A percentile compares a stretch with the other conserved stretches of the same genome.
phyloP scores from a whole-genome alignment of 75 land plant genomes.

The Cupressus sempervirens region DNA sequence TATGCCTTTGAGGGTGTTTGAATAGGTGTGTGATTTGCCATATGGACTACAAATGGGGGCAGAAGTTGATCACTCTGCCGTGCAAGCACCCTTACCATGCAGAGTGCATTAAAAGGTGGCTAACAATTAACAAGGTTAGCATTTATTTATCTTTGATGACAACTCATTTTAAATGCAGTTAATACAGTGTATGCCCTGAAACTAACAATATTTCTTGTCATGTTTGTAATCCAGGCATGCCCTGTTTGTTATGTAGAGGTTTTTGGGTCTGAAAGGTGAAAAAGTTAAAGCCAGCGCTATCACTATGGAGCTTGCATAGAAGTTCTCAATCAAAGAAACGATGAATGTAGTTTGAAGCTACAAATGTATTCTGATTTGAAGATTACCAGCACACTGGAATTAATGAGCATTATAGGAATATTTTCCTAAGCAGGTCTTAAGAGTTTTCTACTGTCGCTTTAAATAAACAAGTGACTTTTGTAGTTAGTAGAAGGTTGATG shows the following conservation, averaged over 20 bases:
- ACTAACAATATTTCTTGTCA: neutral
- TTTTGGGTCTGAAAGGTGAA: slow-evolving; percentile 9
- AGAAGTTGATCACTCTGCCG: slow-evolving; percentile 60
- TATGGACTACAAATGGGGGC: slow-evolving; percentile 78
- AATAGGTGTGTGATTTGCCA: slow-evolving; percentile 92
- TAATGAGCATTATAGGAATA: neutral
- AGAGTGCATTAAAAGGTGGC: slow-evolving; percentile 77
- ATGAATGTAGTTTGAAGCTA: neutral
- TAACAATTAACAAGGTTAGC: slow-evolving; percentile 87
- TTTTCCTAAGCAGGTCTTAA: neutral
- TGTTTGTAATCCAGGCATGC: slow-evolving; percentile 37
- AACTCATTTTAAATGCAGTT: neutral
- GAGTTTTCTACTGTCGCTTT: neutral
- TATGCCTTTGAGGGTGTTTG: neutral
- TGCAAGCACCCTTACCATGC: slow-evolving; percentile 90
- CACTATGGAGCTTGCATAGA: neutral
- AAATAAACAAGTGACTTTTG: slow-evolving; percentile 4
- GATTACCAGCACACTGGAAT: neutral
- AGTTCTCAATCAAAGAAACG: neutral
- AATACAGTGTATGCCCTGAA: neutral
- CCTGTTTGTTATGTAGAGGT: slow-evolving; percentile 57
- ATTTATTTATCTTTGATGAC: neutral
- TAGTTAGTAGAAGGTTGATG: slow-evolving; percentile 6
- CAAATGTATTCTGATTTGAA: neutral
- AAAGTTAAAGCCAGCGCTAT: neutral